Evolutionary conservation across 257 asterid genomes (phyloP), one percentile per base, ranked within the genome.

Genomic region (Nicotiana undulata): DNA sequence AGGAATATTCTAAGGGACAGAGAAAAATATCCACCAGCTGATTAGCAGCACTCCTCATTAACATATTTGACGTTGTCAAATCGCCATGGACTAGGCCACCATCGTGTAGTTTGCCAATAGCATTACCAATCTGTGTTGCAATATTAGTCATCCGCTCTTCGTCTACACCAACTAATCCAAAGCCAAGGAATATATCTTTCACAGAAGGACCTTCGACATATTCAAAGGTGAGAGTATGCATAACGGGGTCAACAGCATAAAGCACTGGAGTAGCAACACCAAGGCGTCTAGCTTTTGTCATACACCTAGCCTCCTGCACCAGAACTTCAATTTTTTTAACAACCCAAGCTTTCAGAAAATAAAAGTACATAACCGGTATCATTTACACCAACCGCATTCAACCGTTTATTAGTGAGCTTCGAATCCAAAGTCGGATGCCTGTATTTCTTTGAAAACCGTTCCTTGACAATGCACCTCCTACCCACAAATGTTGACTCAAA

Each of bases 1-100:
- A 76, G 24, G 59, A 70, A 24, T 37, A 75, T 0, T 17, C 37
- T 1, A 60, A 49, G 40, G 32, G 24, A 76, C 22, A 76, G 67
- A 34, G 28, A 56, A 26, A 29, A 40, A 26, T 55, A 79, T 88
- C 59, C 80, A 95, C 99, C 92, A 95, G 88, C 89, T 93, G 92
- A 88, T 93, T 91, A 74, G 93, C 85, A 70, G 82, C 88, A 32
- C 56, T 84, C 32, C 89, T 88, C 37, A 95, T 77, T 32, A 95
- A 84, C 97, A 95, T 92, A 88, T 95, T 95, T 84, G 98, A 95
- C 60, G 98, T 95, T n/a, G 98, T 95, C 88, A 95, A 87, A 91
- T 95, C 99, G 77, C 99, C 98, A 81, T 95, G 99, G 83, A 95
- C 77, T 53, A 95, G 89, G 66, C 98, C 98, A 82, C 99, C 99